These are phyloP conservation scores for Diaporthe citrichinensis DNA, from an alignment of 2,329 filamentous ascomycete genomes.

Conservation along the genomic window DNA sequence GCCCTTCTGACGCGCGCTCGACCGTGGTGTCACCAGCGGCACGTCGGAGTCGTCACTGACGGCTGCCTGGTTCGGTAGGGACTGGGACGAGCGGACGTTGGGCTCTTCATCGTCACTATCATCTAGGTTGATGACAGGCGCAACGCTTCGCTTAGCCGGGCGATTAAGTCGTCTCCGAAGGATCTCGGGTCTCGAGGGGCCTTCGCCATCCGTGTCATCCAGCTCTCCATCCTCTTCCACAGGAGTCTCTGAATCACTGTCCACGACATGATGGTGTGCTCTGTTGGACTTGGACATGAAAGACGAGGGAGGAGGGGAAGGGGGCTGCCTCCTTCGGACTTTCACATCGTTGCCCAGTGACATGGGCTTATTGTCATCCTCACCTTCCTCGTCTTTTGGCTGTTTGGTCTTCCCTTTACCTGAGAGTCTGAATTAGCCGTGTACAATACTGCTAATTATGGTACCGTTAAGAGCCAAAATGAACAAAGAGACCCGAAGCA, in stretches of 20 bases:
- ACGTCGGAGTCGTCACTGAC: slow-evolving; percentile 38
- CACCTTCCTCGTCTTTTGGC: neutral
- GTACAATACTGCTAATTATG: neutral
- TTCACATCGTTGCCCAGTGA: neutral
- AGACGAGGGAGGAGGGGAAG: slow-evolving; percentile 29
- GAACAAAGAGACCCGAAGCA: neutral
- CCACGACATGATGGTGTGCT: slow-evolving; percentile 9
- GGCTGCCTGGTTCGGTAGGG: slow-evolving; percentile 36
- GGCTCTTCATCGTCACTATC: slow-evolving; percentile 32
- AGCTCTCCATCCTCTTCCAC: slow-evolving; percentile 36
- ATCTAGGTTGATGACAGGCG: neutral
- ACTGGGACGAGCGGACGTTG: slow-evolving; percentile 38
- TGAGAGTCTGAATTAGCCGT: neutral
- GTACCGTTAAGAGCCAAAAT: no score
- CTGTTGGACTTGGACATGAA: slow-evolving; percentile 34
- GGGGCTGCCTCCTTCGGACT: neutral
- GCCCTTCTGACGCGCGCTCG: slow-evolving; percentile 26
- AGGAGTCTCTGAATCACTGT: slow-evolving; percentile 40
- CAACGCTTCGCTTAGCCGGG: neutral
- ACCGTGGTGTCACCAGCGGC: slow-evolving; percentile 38
- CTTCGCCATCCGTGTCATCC: slow-evolving; percentile 37
- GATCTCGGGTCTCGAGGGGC: slow-evolving; percentile 35
- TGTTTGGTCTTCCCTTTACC: neutral
- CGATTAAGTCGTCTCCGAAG: slow-evolving; percentile 20
- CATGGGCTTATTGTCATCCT: slow-evolving; percentile 34